Evolutionary conservation across 768 basidiomycete species (phyloP), one percentile per base, ranked within the genome.

Genomic region (Austroboletus festivus): DNA sequence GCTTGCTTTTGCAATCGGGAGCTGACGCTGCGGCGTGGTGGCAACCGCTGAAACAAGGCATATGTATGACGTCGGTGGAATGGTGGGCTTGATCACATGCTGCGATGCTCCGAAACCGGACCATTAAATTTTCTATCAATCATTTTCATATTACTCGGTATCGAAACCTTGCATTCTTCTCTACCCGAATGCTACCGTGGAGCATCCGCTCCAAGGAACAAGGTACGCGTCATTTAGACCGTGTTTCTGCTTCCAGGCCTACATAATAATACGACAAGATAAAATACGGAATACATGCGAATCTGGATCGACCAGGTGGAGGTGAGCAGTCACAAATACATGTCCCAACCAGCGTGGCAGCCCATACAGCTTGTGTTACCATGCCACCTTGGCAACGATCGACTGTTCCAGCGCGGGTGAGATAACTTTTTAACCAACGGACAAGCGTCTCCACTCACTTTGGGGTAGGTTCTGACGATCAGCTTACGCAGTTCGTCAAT

Each of bases 401-500:
- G 69, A 72, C 71, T 72, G 34, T 8, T 19, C 8, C 13, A 21
- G 22, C 4, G 23, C 4, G 40, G 31, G 34, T 57, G 11, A 68
- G 59, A 33, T 34, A 15, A 41, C 26, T 11, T 39, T 18, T n/a
- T 31, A 20, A 18, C 38, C n/a, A n/a, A 38, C 4, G 10, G 6
- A 6, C 16, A 18, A 6, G 15, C 6, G 23, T 38, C n/a, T 3
- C 7, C 2, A 51, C 61, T 56, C 42, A 73, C 74, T 48, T 72
- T 70, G 10, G 75, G 73, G 37, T 74, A 70, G 3, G 68, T 64
- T 51, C 75, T 62, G 26, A 75, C 75, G 12, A 77, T 51, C 42
- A 75, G 50, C 57, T 78, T 78, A 21, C 76, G 65, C 1, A 68
- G 47, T 52, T 78, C 77, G 43, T 78, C 76, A 38, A 76, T 54